phyloP scores from a whole-genome alignment of 192 early-diverging fungal genomes.

The Rhizophlyctis rosea region DNA sequence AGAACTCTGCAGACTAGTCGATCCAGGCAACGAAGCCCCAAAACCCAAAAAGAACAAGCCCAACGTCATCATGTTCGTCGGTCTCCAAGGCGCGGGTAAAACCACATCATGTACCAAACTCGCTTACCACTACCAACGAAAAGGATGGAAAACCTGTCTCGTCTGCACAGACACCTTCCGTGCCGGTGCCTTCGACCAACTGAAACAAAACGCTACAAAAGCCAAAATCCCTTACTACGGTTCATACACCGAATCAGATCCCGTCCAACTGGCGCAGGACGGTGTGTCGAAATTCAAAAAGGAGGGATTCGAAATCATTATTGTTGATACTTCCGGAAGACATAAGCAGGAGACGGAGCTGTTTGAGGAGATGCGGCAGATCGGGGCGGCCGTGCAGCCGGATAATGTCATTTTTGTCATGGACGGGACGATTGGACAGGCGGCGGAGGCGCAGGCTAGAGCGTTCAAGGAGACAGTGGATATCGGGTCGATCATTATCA shows the following conservation, averaged over 20 bases:
- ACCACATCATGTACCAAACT: constrained; percentile 97
- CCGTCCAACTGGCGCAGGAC: constrained; percentile 84
- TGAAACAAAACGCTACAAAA: constrained; percentile 96
- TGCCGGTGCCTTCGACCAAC: constrained; percentile 97
- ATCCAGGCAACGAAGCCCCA: constrained; percentile 80
- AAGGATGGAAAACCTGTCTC: constrained; percentile 89
- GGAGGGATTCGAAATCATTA: constrained; percentile 93
- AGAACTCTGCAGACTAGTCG: constrained; percentile 79
- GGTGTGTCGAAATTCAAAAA: constrained; percentile 92
- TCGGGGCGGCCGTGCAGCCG: constrained; percentile 78
- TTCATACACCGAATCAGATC: constrained; percentile 89
- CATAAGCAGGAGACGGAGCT: constrained; percentile 93
- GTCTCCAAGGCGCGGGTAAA: constrained; percentile 92
- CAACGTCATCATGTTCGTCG: constrained; percentile 97
- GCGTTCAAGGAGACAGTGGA: constrained; percentile 90
- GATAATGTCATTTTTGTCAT: constrained; percentile 95
- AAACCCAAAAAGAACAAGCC: constrained; percentile 77
- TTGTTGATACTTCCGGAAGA: constrained; percentile 96
- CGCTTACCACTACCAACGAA: constrained; percentile 86
- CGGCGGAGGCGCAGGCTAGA: constrained; percentile 86
- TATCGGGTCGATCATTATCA: constrained; percentile 94
- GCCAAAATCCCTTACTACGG: constrained; percentile 97
- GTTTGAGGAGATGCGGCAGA: constrained; percentile 96
- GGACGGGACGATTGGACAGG: constrained; percentile 98
- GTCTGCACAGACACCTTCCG: constrained; percentile 97